These are phyloP conservation scores for Verbena officinalis DNA, from an alignment of 257 asterid species.

Conservation along the genomic window DNA sequence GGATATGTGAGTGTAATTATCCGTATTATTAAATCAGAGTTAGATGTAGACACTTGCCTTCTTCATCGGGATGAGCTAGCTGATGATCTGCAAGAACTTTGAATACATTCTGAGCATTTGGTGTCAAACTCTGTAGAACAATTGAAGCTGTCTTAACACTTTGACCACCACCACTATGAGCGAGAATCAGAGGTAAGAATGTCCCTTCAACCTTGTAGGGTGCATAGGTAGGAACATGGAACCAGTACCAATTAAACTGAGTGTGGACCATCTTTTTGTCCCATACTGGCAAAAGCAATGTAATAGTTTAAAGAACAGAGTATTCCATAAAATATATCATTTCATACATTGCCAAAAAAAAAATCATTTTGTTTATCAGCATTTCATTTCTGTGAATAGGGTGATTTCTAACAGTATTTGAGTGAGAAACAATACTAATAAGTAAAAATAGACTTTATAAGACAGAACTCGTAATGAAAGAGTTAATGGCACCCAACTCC, in stretches of 20 bases:
- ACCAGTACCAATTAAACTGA: conserved; percentile 98
- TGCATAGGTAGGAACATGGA: conserved; percentile 88
- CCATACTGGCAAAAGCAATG: conserved; percentile 63
- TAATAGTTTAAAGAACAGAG: conserved; percentile 17
- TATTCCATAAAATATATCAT: conserved; percentile 8
- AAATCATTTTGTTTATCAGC: neutral
- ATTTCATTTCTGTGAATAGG: neutral
- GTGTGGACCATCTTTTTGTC: conserved; percentile 97
- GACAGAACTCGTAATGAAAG: neutral
- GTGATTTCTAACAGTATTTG: conserved; percentile 6
- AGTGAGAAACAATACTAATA: neutral
- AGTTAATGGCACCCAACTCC: too few relatives aligned
- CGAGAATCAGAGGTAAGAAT: conserved; percentile 79
- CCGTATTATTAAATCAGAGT: neutral
- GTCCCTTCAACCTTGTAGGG: conserved; percentile 86
- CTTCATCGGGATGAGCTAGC: conserved; percentile 78
- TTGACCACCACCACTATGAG: conserved; percentile 74
- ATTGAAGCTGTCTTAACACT: conserved; percentile 87
- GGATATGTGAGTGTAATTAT: too few relatives aligned
- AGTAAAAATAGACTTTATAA: neutral
- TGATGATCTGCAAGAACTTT: conserved; percentile 83
- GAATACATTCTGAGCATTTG: conserved; percentile 86
- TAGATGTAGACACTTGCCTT: conserved; percentile 59
- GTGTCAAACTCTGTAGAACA: conserved; percentile 91
- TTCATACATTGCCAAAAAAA: neutral